A percentile compares a stretch with the other conserved stretches of the same genome.
These are phyloP conservation scores for Clathrus columnatus DNA, from an alignment of 768 basidiomycete genomes.

Conservation along the genomic window DNA sequence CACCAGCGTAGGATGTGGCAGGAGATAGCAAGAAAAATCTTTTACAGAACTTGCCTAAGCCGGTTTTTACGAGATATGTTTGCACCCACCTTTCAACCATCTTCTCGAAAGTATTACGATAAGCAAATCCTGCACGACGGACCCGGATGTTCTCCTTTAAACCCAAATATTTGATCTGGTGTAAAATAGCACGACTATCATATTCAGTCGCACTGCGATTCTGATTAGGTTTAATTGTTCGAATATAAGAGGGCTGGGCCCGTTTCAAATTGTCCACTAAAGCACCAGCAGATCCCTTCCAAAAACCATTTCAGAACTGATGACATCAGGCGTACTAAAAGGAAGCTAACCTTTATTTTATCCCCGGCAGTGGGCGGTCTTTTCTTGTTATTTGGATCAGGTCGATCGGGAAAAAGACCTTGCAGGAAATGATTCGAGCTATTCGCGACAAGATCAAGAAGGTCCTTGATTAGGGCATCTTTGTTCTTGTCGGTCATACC, in stretches of 20 bases:
- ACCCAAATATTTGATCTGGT: conserved; percentile 99
- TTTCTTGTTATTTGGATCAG: conserved; percentile 96
- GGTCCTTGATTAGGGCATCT: conserved; percentile 90
- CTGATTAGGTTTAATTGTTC: conserved; percentile 98
- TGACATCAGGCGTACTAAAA: background rate
- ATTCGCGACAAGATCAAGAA: conserved; percentile 77
- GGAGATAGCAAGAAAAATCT: conserved; percentile 90
- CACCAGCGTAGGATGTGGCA: conserved; percentile 94
- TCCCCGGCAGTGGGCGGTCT: conserved; percentile 96
- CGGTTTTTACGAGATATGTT: background rate
- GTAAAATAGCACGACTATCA: conserved; percentile 88
- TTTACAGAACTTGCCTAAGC: no score
- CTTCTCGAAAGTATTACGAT: conserved; percentile 96
- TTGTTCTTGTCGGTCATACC: conserved; percentile 99
- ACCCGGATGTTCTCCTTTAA: conserved; percentile 98
- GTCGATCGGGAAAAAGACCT: conserved; percentile 83
- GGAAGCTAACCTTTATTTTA: conserved; percentile 75
- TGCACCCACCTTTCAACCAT: conserved; percentile 74
- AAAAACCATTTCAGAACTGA: background rate
- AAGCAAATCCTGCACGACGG: conserved; percentile 94
- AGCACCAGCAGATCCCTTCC: conserved; percentile 82
- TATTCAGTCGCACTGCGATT: conserved; percentile 90
- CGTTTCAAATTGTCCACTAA: conserved; percentile 97
- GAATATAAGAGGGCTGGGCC: conserved; percentile 94
- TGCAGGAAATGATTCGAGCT: conserved; percentile 84